Base-by-base conservation (phyloP, 139 green algal species). In the Chlorella vulgaris region DNA sequence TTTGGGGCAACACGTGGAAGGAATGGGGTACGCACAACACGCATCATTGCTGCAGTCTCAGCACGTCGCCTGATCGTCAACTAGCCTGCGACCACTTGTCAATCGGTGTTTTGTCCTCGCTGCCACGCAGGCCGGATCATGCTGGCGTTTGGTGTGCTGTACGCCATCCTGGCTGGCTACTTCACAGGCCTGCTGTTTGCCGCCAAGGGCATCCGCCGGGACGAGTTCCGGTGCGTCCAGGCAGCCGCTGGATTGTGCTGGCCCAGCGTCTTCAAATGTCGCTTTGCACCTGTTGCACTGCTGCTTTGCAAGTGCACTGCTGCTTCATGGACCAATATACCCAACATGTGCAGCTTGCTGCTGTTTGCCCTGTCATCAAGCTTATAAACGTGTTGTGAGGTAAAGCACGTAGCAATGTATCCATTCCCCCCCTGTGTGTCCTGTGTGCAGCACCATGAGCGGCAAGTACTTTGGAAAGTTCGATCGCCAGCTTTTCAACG, bases 1-100 rank as follows among this genome's bases (percentile, higher is more conserved):
- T 86, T 1, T 86, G 75, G 82, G 63, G 74, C 42, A 86, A 86
- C 76, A 83, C 43, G 18, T 86, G 82, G 82, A 83, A 62, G 50
- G 67, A 83, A 65, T 86, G 82, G 82, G 82, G 82, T 86, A 55
- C 67, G 82, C 42, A 33, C 63, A 28, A 1, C 1, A 24, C 35
- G 35, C n/a, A 19, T 33, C 74, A 38, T 40, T 33, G 26, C 13
- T 19, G 28, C 29, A n/a, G 24, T 53, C 63, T n/a, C n/a, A n/a
- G n/a, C n/a, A n/a, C n/a, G n/a, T n/a, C n/a, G n/a, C n/a, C n/a
- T n/a, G n/a, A n/a, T n/a, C n/a, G n/a, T n/a, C n/a, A n/a, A n/a
- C n/a, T n/a, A n/a, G n/a, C 13, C 39, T 36, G 13, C 43, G 39
- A 0, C 63, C 10, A 21, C 60, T 36, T n/a, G 26, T 7, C 60